Base-by-base conservation (phyloP, 495 filamentous ascomycete genomes). In the Rhypophila decipiens region DNA sequence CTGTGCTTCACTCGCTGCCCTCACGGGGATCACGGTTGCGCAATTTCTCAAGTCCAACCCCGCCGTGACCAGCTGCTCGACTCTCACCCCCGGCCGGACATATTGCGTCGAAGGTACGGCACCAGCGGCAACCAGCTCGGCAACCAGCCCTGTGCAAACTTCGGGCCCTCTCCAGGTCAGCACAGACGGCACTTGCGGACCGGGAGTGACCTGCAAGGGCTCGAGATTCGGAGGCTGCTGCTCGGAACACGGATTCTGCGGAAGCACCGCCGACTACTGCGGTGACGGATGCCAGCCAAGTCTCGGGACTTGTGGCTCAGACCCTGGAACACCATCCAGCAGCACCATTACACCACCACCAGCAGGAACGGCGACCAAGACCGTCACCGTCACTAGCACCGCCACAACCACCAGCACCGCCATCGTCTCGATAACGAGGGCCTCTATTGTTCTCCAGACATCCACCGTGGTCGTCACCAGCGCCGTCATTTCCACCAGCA, bases 191-290 rank as follows among this genome's bases (percentile, higher is more conserved):
- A 50, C 47, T 17, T 73, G 70, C 23, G 70, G 70, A 3, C 39
- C 49, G 3, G 64, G 65, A 8, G 39, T 69, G 13, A 73, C 70
- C 10, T 73, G 70, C 42, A 37, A 56, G 1, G 69, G 69, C 4
- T 72, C 69, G 2, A 29, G 39, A 4, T 73, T 47, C 41, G 70
- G 70, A 20, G 55, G 49, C 39, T 73, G 70, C 47, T 73, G 70
- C 48, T 73, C 70, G 34, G 52, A 47, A 45, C 62, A 67, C 53
- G 59, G 66, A n/a, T 67, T 46, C 24, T 72, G 68, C 40, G 64
- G 68, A 31, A 57, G 55, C 52, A 68, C 61, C 21, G 47, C 42
- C 46, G 58, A 73, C 60, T 61, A 69, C 50, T 74, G 61, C 50
- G 46, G 49, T 22, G 40, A 49, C 2, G 70, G 68, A 1, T 73